Conservation (phyloP, 108 stramenopile genomes). For the Cyclotella atomus region DNA sequence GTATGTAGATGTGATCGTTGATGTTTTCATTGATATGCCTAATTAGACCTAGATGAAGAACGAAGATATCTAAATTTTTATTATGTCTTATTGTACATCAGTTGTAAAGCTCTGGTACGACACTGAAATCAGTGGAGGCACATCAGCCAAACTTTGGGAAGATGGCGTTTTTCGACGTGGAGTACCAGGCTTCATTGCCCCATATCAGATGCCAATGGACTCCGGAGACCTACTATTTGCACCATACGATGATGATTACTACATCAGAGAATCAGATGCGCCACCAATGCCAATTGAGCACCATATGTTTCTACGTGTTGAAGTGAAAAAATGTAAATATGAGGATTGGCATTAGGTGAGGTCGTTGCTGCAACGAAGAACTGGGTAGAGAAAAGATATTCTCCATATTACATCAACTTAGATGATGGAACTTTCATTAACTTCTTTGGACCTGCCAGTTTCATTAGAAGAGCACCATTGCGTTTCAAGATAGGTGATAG, state of each 20-base stretch:
- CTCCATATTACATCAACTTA: background rate
- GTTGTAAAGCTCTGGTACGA: background rate
- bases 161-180: background rate
- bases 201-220: background rate
- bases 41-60: background rate
- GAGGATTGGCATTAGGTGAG: background rate
- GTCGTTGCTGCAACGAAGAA: background rate
- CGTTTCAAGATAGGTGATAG: background rate
- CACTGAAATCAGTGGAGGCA: background rate
- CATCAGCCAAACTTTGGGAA: too few relatives aligned
- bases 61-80: too few relatives aligned
- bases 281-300: background rate
- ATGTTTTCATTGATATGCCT: background rate
- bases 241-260: background rate
- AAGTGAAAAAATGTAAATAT: background rate
- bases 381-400: background rate
- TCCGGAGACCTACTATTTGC: background rate
- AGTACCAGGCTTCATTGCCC: background rate
- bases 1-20: too few relatives aligned
- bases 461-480: background rate
- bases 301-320: background rate
- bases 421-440: background rate
- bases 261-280: background rate
- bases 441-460: background rate
- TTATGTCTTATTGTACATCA: too few relatives aligned